phyloP scores from a whole-genome alignment of 352 stramenopile genomes.

The Phytopythium aichiense region DNA sequence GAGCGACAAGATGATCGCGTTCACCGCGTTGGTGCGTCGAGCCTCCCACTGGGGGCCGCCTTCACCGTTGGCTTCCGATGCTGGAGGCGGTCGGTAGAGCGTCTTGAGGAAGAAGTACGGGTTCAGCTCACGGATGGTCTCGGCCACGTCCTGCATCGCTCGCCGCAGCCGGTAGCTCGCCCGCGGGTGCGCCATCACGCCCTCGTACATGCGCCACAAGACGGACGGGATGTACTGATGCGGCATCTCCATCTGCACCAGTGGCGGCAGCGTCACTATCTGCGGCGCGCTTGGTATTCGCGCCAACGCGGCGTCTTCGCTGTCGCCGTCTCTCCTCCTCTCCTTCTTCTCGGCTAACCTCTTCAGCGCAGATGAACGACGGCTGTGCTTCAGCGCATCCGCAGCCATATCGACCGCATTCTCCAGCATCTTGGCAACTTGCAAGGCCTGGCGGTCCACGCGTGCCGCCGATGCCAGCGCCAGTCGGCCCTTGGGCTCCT shows the following conservation, averaged over 20 bases:
- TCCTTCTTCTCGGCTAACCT: not conserved
- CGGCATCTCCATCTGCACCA: constrained; percentile 12
- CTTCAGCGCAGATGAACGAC: not conserved
- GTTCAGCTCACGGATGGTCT: constrained; percentile 21
- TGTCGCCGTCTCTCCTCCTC: not conserved
- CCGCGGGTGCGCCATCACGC: constrained; percentile 2
- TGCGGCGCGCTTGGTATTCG: not conserved
- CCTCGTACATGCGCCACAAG: constrained; percentile 32
- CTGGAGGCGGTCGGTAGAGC: constrained; percentile 33
- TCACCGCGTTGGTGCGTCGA: constrained; percentile 15
- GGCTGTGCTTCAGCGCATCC: not conserved
- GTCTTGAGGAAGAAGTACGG: constrained; percentile 41
- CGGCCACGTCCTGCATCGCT: constrained; percentile 29
- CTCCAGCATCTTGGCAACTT: not conserved
- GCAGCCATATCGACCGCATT: not conserved
- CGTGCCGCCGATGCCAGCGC: not conserved
- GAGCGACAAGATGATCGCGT: constrained; percentile 19
- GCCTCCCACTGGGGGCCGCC: constrained; percentile 14
- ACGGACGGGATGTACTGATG: constrained; percentile 35
- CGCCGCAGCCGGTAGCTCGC: constrained; percentile 16
- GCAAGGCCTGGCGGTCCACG: not conserved
- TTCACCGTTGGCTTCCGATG: not conserved
- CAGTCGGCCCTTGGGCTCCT: not conserved
- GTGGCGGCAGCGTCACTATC: not conserved
- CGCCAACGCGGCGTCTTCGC: not conserved